Evolutionary conservation across 176 grass and related monocot species (phyloP), one percentile per base, ranked within the genome.

Genomic region (Otatea glauca): DNA sequence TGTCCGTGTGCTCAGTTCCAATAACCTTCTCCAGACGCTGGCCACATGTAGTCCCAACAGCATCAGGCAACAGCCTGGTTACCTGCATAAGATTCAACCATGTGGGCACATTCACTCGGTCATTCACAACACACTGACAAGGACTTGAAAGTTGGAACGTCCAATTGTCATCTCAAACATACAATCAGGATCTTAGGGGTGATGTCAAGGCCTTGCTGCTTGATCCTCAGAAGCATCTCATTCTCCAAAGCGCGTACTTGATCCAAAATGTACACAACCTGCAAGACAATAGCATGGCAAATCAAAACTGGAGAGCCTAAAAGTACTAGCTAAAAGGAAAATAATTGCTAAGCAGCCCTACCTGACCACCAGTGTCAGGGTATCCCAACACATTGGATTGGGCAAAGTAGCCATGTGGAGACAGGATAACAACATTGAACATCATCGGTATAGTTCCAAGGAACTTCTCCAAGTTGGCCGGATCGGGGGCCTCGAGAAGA

Each of bases 381-480:
- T 99, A 99, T 50, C 96, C 96, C 76, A 99, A 85, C 87, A 99
- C 96, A 83, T 99, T 99, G 75, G 91, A 92, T 81, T 99, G 96
- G 55, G 96, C 96, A 70, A 99, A 99, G 74, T 99, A 99, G 53
- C 96, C 96, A 50, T 99, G 96, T 0, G 96, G 96, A 38, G 96
- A 96, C 62, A 99, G 84, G 84, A 99, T 99, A 80, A 99, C 96
- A 34, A 99, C 96, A 70, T 99, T 99, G 75, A 99, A 99, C 79
- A 89, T 95, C 96, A 94, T 99, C 0, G 96, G 96, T 48, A 99
- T 88, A 65, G 89, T 91, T 76, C 93, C 89, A 37, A 99, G 93
- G 85, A 99, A 99, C 48, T 89, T 99, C 90, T 99, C 96, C 91
- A 99, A 87, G 89, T 70, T 99, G 83, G 85, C 77, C 2, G 96